Conservation (phyloP, 495 filamentous ascomycete genomes). For the Penicillium samsonianum region DNA sequence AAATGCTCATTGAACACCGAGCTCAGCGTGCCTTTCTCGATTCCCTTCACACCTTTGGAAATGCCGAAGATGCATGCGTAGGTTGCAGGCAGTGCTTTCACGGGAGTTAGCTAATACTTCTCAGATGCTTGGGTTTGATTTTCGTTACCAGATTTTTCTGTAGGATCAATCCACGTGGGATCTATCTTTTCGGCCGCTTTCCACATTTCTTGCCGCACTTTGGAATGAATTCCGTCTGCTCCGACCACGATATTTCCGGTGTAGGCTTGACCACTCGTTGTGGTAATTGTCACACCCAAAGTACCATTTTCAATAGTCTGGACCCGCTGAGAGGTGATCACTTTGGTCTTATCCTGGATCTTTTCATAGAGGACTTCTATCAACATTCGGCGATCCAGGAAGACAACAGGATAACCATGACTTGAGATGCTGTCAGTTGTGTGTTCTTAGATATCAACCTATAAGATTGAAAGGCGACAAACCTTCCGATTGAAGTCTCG, state of each 20-base stretch:
- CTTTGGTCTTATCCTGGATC: conserved; percentile 34
- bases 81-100: conserved; percentile 24
- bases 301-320: conserved; percentile 23
- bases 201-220: conserved; percentile 46
- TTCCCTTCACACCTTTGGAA: conserved; percentile 15
- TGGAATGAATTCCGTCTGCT: conserved; percentile 53
- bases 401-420: conserved; percentile 23
- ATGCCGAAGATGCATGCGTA: conserved; percentile 32
- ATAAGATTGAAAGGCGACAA: background rate
- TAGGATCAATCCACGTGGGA: conserved; percentile 22
- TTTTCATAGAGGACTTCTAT: conserved; percentile 37
- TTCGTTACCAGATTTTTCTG: conserved; percentile 22
- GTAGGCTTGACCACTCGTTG: conserved; percentile 36
- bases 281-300: conserved; percentile 30
- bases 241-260: conserved; percentile 51
- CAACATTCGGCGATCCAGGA: conserved; percentile 38
- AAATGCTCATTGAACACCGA: conserved; percentile 23
- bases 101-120: conserved; percentile 2
- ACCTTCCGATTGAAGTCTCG: conserved; percentile 9
- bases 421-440: conserved; percentile 7
- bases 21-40: conserved; percentile 15
- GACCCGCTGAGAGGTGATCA: conserved; percentile 39
- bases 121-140: background rate
- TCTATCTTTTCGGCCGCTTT: conserved; percentile 29
- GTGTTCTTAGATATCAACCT: background rate